Evolutionary conservation across 805 yeast species (phyloP).

Genomic region (Scheffersomyces amazonensis): DNA sequence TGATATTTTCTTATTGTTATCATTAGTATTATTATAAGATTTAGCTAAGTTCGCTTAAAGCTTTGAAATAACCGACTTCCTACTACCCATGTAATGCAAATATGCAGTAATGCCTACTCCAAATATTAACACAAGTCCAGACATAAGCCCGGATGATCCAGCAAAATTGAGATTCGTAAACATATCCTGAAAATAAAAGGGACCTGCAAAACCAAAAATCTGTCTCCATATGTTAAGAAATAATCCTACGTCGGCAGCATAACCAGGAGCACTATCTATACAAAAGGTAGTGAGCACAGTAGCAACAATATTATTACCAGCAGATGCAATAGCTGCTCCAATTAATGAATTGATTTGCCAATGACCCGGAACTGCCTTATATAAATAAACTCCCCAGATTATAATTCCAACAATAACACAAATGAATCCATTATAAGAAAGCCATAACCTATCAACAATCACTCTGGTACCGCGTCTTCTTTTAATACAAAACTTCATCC

Average conservation of each 20-base stretch:
- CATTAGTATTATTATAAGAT: no score
- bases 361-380: slow-evolving; percentile 9
- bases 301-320: slow-evolving; percentile 20
- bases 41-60: no score
- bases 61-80: no score
- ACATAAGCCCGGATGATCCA: slow-evolving; percentile 9
- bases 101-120: slow-evolving; percentile 1
- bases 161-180: slow-evolving; percentile 12
- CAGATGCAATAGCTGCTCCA: slow-evolving; percentile 20
- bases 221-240: slow-evolving; percentile 18
- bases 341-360: slow-evolving; percentile 20
- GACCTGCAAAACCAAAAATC: slow-evolving; percentile 21
- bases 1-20: no score
- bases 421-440: slow-evolving; percentile 17
- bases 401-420: slow-evolving; percentile 16
- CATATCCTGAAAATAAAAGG: slow-evolving; percentile 24
- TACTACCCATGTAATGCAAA: not conserved
- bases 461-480: slow-evolving; percentile 7
- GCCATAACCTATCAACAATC: slow-evolving; percentile 16
- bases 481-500: slow-evolving; percentile 14
- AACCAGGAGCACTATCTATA: slow-evolving; percentile 13
- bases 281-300: slow-evolving; percentile 19
- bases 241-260: slow-evolving; percentile 17
- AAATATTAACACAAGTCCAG: slow-evolving; percentile 6
- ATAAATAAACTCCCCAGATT: slow-evolving; percentile 17